phyloP scores from a whole-genome alignment of 805 yeast species.

The Blastobotrys peoriensis region DNA sequence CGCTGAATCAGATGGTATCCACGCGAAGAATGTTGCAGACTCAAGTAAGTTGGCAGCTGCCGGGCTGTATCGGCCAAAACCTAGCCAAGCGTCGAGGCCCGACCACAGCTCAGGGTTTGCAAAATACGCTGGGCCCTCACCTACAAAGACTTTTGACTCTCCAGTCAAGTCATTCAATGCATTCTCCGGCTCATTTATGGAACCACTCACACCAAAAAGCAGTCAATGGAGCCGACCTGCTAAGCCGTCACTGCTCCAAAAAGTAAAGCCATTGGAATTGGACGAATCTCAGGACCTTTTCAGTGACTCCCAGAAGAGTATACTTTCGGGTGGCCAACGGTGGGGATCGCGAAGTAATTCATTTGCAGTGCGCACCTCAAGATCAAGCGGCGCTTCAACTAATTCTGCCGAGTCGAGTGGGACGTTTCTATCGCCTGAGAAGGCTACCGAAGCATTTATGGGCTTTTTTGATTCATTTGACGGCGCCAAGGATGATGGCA shows the following conservation, averaged over 20 bases:
- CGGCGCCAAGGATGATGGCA: constrained; percentile 4
- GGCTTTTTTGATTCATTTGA: constrained; percentile 14
- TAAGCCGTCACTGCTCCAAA: constrained; percentile 10
- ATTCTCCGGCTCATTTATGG: constrained; percentile 13
- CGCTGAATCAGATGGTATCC: not conserved
- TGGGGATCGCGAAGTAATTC: not conserved
- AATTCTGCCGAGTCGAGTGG: not conserved
- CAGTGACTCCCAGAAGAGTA: not conserved
- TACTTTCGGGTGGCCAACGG: not conserved
- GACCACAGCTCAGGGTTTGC: no score
- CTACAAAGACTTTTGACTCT: constrained; percentile 9
- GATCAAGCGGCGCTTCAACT: not conserved
- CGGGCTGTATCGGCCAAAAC: not conserved
- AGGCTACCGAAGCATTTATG: constrained; percentile 13
- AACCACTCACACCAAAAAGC: constrained; percentile 23
- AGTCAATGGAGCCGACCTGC: constrained; percentile 18
- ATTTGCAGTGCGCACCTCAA: not conserved
- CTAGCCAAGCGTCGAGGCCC: no score
- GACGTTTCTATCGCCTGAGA: constrained; percentile 1
- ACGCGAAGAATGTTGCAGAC: not conserved
- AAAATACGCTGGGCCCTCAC: no score
- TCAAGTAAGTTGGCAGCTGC: not conserved
- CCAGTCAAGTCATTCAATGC: constrained; percentile 11
- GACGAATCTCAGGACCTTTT: constrained; percentile 1
- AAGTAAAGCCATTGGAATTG: constrained; percentile 7